A percentile compares a stretch with the other conserved stretches of the same genome.
phyloP scores from a whole-genome alignment of 495 filamentous ascomycete species.

The Aspergillus haitiensis region DNA sequence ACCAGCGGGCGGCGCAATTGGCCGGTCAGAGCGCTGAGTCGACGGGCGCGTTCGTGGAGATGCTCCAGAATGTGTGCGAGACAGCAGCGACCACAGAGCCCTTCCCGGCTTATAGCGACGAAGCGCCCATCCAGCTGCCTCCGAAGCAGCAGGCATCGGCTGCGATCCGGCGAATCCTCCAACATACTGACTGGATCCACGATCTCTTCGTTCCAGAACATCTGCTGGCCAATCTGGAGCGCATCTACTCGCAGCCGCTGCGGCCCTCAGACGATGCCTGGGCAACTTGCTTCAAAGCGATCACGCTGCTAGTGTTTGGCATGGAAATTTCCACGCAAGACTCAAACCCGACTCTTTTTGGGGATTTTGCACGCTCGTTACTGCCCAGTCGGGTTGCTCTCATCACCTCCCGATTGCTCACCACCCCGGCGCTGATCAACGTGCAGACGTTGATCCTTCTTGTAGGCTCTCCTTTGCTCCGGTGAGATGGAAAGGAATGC shows the following conservation, averaged over 20 bases:
- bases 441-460: conserved; percentile 10
- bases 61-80: conserved; percentile 8
- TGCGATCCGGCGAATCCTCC: conserved; percentile 1
- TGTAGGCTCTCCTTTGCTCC: neutral
- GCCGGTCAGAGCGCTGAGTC: neutral
- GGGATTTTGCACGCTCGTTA: conserved; percentile 4
- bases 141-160: conserved; percentile 3
- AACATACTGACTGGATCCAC: neutral
- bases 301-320: neutral
- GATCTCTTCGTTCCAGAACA: conserved; percentile 1
- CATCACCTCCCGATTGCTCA: conserved; percentile 7
- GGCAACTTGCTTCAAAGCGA: conserved; percentile 7
- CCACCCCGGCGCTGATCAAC: conserved; percentile 6
- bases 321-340: neutral
- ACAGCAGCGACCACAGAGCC: conserved; percentile 3
- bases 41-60: neutral
- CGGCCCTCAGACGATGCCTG: conserved; percentile 5
- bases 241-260: conserved; percentile 3
- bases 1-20: neutral
- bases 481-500: neutral
- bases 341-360: conserved; percentile 4
- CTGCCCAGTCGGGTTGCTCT: conserved; percentile 6
- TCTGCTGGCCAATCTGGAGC: conserved; percentile 8
- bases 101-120: conserved; percentile 8
- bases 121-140: neutral